These are phyloP conservation scores for Gossypium schwendimanii DNA, from an alignment of 441 rosid species.

Conservation along the genomic window DNA sequence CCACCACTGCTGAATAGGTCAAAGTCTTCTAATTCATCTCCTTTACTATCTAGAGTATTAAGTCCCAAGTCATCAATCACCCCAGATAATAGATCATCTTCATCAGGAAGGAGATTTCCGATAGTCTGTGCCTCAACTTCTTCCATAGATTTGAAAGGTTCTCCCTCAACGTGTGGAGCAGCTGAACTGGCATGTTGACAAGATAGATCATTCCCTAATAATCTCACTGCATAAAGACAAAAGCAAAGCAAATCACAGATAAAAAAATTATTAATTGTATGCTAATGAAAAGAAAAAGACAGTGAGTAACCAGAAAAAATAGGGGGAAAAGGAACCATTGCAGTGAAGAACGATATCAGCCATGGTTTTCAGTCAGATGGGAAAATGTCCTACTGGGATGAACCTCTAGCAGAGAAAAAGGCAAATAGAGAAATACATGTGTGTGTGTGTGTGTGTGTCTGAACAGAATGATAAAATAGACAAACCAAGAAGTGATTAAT, in stretches of 20 bases:
- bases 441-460: no score
- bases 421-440: neutral
- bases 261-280: neutral
- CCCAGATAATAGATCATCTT: slow-evolving; percentile 60
- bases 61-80: slow-evolving; percentile 45
- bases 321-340: neutral
- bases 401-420: neutral
- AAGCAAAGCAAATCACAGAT: slow-evolving; percentile 9
- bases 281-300: neutral
- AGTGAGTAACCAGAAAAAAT: neutral
- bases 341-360: neutral
- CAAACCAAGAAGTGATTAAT: neutral
- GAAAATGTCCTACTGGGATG: neutral
- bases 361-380: slow-evolving; percentile 8
- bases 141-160: slow-evolving; percentile 44
- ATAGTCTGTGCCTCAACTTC: slow-evolving; percentile 62
- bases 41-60: slow-evolving; percentile 26
- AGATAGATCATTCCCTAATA: slow-evolving; percentile 31
- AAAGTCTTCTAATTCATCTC: slow-evolving; percentile 52
- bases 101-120: slow-evolving; percentile 69
- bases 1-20: slow-evolving; percentile 63
- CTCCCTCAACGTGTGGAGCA: slow-evolving; percentile 33
- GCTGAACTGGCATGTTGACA: slow-evolving; percentile 26
- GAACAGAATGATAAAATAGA: neutral
- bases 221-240: slow-evolving; percentile 35